Evolutionary conservation across 1,139 yeast species (phyloP), one percentile per base, ranked within the genome.

Genomic region (Suhomyces wounanorum): DNA sequence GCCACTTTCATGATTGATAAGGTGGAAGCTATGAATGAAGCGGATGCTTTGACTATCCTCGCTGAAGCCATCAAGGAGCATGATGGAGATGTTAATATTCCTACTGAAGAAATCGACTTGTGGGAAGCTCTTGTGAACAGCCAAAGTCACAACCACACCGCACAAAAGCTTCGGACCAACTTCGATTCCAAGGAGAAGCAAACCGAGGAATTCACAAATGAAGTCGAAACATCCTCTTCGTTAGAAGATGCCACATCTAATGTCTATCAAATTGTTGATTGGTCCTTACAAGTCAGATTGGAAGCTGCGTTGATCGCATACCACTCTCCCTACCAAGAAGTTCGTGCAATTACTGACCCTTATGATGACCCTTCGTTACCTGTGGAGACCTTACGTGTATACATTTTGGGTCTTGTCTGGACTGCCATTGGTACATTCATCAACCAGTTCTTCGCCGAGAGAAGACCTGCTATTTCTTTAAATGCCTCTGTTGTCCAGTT

Each of bases 291-390:
- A 47, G 58, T 53, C 10, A 52, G 56, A 18, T 26, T 54, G 26
- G 63, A 60, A 40, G 64, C 64, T 11, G 57, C 54, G 5, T 48
- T 83, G 45, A 66, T 79, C 48, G 70, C 78, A 46, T 83, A 70
- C 61, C 79, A 77, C 63, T 82, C 87, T 1, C 86, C 87, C 1
- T 84, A 84, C 62, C 81, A 85, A 2, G 87, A 83, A 62, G 87
- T 84, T 9, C 72, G 89, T 53, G 73, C 88, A 8, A 79, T 82
- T 33, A 71, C 83, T 28, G 78, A 76, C 44, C 81, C 84, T 16
- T 65, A 64, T 42, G 86, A 83, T 60, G 84, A 82, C 56, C 77
- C 77, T 3, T 59, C 57, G 1, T 63, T 72, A 33, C 79, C 81
- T 6, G 71, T 75, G 54, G 89, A 84, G 62, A 83, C 87, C 6